phyloP scores from a whole-genome alignment of 164 flowering plant genomes.

The Platanus orientalis region DNA sequence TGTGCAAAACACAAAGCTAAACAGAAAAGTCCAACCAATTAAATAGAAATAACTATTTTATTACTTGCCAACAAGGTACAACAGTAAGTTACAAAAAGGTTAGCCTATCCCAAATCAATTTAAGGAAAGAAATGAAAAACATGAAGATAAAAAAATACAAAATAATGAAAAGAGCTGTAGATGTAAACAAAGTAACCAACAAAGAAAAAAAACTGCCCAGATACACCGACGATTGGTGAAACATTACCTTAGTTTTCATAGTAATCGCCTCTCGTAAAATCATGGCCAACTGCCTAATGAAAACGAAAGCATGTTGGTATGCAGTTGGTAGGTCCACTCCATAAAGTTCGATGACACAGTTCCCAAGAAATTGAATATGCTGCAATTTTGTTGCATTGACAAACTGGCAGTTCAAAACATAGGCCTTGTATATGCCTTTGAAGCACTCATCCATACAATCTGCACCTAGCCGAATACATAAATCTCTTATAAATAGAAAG shows the following conservation, averaged over 20 bases:
- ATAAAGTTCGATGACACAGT: constrained; percentile 75
- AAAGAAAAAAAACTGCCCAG: neutral
- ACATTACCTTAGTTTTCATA: constrained; percentile 59
- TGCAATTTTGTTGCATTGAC: constrained; percentile 73
- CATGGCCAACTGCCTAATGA: constrained; percentile 84
- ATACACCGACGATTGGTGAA: neutral
- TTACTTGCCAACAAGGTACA: too few relatives aligned
- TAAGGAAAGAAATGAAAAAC: too few relatives aligned
- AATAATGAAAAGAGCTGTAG: too few relatives aligned
- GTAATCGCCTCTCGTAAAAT: constrained; percentile 72
- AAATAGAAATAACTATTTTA: too few relatives aligned
- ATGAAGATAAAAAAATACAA: too few relatives aligned
- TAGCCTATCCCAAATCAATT: too few relatives aligned
- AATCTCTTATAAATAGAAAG: constrained; percentile 73
- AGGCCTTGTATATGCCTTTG: constrained; percentile 90
- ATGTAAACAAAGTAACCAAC: neutral
- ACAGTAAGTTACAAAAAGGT: too few relatives aligned
- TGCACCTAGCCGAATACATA: constrained; percentile 81
- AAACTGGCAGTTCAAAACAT: constrained; percentile 74
- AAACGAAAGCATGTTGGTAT: constrained; percentile 88
- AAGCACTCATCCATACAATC: constrained; percentile 80
- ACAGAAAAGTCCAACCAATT: too few relatives aligned
- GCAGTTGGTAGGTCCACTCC: constrained; percentile 71
- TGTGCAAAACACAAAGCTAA: too few relatives aligned
- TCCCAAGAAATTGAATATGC: constrained; percentile 77